Base-by-base conservation (phyloP, 768 basidiomycete species). In the Boletus subcaerulescens region DNA sequence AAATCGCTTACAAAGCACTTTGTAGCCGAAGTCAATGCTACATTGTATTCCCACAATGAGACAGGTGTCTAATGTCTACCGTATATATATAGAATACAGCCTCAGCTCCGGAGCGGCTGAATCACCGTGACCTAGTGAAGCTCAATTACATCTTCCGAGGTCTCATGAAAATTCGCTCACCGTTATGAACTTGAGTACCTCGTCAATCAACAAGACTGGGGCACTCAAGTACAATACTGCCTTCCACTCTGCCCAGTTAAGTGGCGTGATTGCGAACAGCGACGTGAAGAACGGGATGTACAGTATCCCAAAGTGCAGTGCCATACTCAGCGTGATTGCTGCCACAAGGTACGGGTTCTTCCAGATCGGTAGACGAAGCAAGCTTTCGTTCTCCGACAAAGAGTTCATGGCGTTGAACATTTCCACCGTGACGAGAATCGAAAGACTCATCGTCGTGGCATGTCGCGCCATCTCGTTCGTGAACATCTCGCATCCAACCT, bases 351-450 rank as follows among this genome's bases (percentile, higher is more conserved):
- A 98, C 54, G 84, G 85, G 71, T 99, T 99, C 73, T 86, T 88
- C 96, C 96, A 99, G 22, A 97, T 71, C 3, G 96, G 96, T 42
- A 99, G 76, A 32, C 81, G 80, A 48, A 99, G 74, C 56, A 99
- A 73, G 57, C 90, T 92, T 76, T 98, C 96, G 72, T 97, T 98
- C 75, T 99, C 96, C 18, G 93, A 96, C 22, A 99, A 78, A 53
- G 95, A 98, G 74, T 98, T 98, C 89, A 94, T 93, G 35, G 92
- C 93, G 72, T 96, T 96, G 78, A 93, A 93, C 93, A 96, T 96
- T 74, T 96, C 93, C 50, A 96, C 85, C 3, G 88, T 94, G 52
- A 99, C 96, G 46, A 99, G 81, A 65, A 98, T 93, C 26, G 96
- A 98, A 33, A 99, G 76, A 60, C 92, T 95, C 81, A 98, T 92